Evolutionary conservation across 2,329 filamentous ascomycete species (phyloP), one percentile per base, ranked within the genome.

Genomic region (Pseudogymnoascus sp.): DNA sequence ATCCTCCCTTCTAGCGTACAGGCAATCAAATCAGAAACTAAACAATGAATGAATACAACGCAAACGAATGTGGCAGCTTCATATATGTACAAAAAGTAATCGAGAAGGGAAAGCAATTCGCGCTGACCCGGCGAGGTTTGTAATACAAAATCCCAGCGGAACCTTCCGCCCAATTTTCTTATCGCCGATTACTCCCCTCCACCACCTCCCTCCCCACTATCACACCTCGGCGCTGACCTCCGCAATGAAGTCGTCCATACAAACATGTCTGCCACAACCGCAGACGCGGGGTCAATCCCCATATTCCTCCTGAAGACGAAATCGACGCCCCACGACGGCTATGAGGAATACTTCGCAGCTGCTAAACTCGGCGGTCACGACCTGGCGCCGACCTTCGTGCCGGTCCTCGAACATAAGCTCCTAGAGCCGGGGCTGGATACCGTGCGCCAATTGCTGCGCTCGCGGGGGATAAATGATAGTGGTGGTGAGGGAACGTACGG

Each of bases 291-390:
- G n/a, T n/a, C 18, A 35, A 73, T 76, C 8, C 86, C 88, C 1
- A 74, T 94, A 20, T 76, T 93, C 20, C 78, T 94, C 1, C 81
- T 94, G 60, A 94, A 94, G 74, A 93, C 90, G 2, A 87, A 81
- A 68, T 93, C 89, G 0, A 78, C 75, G 0, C 89, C 89, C 0
- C 79, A 76, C 47, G 90, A 94, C 71, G 80, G 82, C 7, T 94
- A 94, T 70, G 80, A 89, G 66, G 84, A 90, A 57, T 77, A 85
- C 47, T 88, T 92, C 70, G 76, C 77, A 41, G 70, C 70, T 37
- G 70, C 75, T 57, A 71, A 76, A 30, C 63, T 72, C 54, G 64
- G 74, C 43, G 76, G 73, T 59, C 69, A 70, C 60, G 61, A 68
- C 11, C 90, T 88, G 70, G 76, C 79, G 8, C 87, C 90, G 2